Evolutionary conservation across 495 filamentous ascomycete genomes (phyloP), one percentile per base, ranked within the genome.

Genomic region (Copromyces sp.): DNA sequence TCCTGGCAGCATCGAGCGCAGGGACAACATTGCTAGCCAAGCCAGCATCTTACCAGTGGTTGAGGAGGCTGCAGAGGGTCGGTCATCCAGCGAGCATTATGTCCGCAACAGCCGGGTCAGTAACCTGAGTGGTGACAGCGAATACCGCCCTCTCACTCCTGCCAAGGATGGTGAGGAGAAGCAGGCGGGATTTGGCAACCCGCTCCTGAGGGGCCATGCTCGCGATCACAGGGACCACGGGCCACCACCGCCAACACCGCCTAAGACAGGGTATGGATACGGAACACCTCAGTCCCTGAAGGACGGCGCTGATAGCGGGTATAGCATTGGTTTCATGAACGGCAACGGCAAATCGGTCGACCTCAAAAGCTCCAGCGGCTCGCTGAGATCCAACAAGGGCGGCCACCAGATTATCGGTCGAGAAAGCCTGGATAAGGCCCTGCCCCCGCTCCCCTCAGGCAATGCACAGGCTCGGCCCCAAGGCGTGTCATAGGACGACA

Each of bases 1-100:
- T 79, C 78, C 82, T 4, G 82, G 83, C 41, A 80, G 81, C 87
- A 47, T 79, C 85, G 79, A 77, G 81, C 77, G 80, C 3, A 91
- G 94, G 69, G 83, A 87, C 59, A 79, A 86, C 35, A 78, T 75
- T 29, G 87, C 86, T 14, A 77, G 84, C 14, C 85, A 86, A 37
- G 88, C 90, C 12, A 86, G 90, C 39, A 90, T 92, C 35, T 81
- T 99, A n/a, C 95, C 95, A 2, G 91, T 98, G 68, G 93, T 99
- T 9, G 94, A 97, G 71, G 95, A 99, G 83, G 91, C 90, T 37
- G 92, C 90, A 14, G 95, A 98, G 81, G 91, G 88, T 20, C 88
- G 87, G 4, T 94, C 92, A 71, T 89, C 90, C 24, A 89, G 90
- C 4, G 87, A 80, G 41, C 82, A 79, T 39, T 11, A 65, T 35